Base-by-base conservation (phyloP, 73 alveolate genomes). In the Urostyla sp. region DNA sequence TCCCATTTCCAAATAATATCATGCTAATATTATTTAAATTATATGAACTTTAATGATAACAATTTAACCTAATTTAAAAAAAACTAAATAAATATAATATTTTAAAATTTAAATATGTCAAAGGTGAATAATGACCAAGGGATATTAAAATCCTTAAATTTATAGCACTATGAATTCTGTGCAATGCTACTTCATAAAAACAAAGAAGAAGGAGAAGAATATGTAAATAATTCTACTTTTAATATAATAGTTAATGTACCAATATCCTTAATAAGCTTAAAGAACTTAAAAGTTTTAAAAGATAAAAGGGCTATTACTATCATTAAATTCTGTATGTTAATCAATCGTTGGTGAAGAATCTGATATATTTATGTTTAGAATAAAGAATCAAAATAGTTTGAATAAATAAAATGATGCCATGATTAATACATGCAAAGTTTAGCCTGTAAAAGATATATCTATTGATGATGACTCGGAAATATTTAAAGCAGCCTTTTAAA, bases 121-220 rank as follows among this genome's bases (percentile, higher is more conserved):
- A 8, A 69, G 30, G 24, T 10, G 49, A 48, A 57, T 27, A 69
- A 69, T 1, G 72, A 69, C 30, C 30, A 46, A 27, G 83, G 83
- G 18, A 16, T 54, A 34, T 27, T 69, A 30, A 69, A 73, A 26
- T 52, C 85, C 7, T 31, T 43, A 21, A 73, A 73, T 32, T 73
- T 73, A 43, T 6, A 6, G 0, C 13, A 21, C 37, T 50, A 20
- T 20, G 75, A 73, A 6, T 73, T 73, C 67, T 61, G 67, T 15
- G 77, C 67, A 13, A 18, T 75, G 34, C 48, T 75, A 4, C 50
- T 75, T 8, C 76, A 55, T 51, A 75, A 76, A 3, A 31, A 54
- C 26, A 75, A 56, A 27, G 76, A 75, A 5, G 87, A 75, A 50
- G 87, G 87, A 13, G 26, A 75, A 37, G 87, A 75, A 53, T 75